Base-by-base conservation (phyloP, 2,329 filamentous ascomycete genomes). In the Microascus cirrosus region DNA sequence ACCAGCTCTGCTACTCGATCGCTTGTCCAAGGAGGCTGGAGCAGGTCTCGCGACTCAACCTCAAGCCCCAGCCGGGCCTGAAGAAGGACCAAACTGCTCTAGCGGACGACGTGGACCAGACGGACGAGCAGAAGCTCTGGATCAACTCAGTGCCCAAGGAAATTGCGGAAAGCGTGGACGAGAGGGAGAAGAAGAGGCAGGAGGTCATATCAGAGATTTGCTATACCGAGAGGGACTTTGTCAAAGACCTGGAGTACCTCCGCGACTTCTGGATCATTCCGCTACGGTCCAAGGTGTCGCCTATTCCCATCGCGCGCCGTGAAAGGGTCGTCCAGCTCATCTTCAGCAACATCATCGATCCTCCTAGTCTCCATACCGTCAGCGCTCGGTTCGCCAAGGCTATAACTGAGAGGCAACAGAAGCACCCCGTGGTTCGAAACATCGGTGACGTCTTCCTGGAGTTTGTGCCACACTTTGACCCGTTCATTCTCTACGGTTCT, bases 221-320 rank as follows among this genome's bases (percentile, higher is more conserved):
- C 84, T 99, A 99, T 74, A 99, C 94, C 0, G 94, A 99, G 71
- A 84, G 94, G 64, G 94, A 99, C 73, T 99, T 99, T 66, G 94
- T 99, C 69, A 99, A 99, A 76, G 94, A 99, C 71, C 77, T 99
- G 65, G 94, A 99, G 72, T 99, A 99, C 68, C 78, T 99, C 34
- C 85, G 94, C 61, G 94, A 99, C 74, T 99, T 97, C 77, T 99
- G 94, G 94, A 96, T 99, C 75, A 82, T 94, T 64, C 94, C 94
- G 11, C 74, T 99, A 59, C 85, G 91, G 55, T 89, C 87, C 32
- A 85, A 87, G 61, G 80, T 81, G 18, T 96, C 93, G 3, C 93
- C 92, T 0, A 95, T 99, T 62, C 93, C 94, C 5, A 84, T 94
- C 63, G 85, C 90, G 60, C 85, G 90, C 59, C 85, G 91, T 61